phyloP scores from a whole-genome alignment of 2,329 filamentous ascomycete species.

The Colletotrichum orbiculare region DNA sequence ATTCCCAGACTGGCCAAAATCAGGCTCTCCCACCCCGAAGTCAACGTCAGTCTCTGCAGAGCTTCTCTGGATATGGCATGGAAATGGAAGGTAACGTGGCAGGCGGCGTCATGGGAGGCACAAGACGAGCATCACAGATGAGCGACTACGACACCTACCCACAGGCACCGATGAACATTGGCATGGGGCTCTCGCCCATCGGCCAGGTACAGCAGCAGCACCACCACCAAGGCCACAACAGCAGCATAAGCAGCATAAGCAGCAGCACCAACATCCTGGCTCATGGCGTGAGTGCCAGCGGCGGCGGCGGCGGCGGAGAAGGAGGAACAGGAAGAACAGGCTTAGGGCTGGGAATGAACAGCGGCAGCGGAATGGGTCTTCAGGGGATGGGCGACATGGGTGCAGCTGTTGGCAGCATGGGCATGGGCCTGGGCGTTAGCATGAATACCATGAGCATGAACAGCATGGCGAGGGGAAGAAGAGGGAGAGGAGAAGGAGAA shows the following conservation, averaged over 20 bases:
- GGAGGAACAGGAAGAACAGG: too few species aligned
- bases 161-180: constrained; percentile 2
- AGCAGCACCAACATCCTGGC: constrained; percentile 7
- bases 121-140: constrained; percentile 3
- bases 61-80: constrained; percentile 8
- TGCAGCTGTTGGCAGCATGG: neutral
- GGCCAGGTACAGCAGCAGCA: too few species aligned
- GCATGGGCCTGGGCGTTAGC: neutral
- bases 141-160: constrained; percentile 22
- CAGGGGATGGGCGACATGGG: neutral
- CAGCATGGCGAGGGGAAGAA: neutral
- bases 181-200: neutral
- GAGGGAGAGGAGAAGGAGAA: neutral
- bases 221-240: constrained; percentile 6
- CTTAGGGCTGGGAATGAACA: neutral
- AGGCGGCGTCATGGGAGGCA: constrained; percentile 7
- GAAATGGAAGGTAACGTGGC: neutral
- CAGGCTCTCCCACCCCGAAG: constrained; percentile 2
- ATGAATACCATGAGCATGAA: neutral
- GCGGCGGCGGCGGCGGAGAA: too few species aligned
- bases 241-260: constrained; percentile 19
- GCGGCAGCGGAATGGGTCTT: neutral
- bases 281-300: neutral
- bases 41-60: neutral
- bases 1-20: constrained; percentile 10